These are phyloP conservation scores for Scheffersomyces ergatensis DNA, from an alignment of 805 yeast species.

Conservation along the genomic window DNA sequence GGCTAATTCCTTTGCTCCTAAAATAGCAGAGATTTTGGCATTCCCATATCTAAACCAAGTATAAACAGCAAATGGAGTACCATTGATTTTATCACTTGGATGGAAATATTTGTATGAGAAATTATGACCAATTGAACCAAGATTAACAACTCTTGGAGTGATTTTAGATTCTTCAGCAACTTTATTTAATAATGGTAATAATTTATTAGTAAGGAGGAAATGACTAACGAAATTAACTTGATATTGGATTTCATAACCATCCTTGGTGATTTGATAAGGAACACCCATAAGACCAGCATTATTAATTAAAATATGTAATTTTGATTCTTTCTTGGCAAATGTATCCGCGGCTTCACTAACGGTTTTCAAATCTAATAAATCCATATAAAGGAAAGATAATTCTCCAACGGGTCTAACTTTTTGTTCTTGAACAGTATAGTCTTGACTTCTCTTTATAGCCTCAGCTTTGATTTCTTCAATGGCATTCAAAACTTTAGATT, in stretches of 20 bases:
- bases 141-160: conserved; percentile 27
- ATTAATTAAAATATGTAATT: conserved; percentile 32
- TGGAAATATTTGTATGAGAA: conserved; percentile 18
- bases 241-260: conserved; percentile 38
- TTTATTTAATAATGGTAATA: conserved; percentile 24
- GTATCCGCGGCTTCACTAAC: conserved; percentile 24
- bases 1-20: conserved; percentile 25
- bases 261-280: conserved; percentile 33
- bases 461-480: conserved; percentile 30
- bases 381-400: conserved; percentile 51
- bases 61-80: conserved; percentile 21
- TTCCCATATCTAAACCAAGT: conserved; percentile 35
- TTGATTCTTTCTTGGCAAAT: conserved; percentile 20
- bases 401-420: conserved; percentile 42
- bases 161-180: conserved; percentile 12
- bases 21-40: conserved; percentile 33
- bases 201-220: conserved; percentile 27
- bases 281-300: conserved; percentile 43
- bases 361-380: conserved; percentile 41
- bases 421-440: conserved; percentile 8
- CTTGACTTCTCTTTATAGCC: conserved; percentile 21
- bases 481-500: conserved; percentile 27
- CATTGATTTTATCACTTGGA: conserved; percentile 21
- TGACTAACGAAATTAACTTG: conserved; percentile 39
- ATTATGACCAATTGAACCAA: conserved; percentile 34